A percentile compares a stretch with the other conserved stretches of the same genome.
Conservation (phyloP, 306 rosid genomes). For the Cicer judaicum region DNA sequence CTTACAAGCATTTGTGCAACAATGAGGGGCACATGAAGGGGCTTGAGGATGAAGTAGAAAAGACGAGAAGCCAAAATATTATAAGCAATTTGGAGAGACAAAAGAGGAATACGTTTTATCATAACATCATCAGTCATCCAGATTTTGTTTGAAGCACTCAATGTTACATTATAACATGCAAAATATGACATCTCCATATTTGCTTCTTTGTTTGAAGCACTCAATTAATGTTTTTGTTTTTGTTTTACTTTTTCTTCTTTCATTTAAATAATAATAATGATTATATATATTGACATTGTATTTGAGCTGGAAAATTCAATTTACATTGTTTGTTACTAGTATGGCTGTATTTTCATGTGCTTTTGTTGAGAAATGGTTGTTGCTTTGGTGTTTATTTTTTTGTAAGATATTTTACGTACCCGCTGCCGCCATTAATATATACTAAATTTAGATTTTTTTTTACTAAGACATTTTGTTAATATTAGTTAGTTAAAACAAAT, state of each 20-base stretch:
- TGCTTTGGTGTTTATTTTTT: background rate
- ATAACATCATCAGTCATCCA: constrained; percentile 33
- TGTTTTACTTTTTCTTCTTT: background rate
- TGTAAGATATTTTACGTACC: background rate
- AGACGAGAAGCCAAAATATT: constrained; percentile 7
- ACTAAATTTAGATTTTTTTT: background rate
- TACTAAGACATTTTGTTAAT: background rate
- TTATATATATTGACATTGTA: background rate
- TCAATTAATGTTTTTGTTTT: background rate
- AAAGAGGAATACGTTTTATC: constrained; percentile 7
- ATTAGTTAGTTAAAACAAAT: constrained; percentile 2
- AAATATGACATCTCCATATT: background rate
- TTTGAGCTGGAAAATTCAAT: constrained; percentile 5
- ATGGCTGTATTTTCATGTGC: background rate
- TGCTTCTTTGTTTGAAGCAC: background rate
- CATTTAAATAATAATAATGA: background rate
- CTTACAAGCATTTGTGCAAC: constrained; percentile 43
- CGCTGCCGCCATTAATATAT: background rate
- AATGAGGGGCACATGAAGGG: constrained; percentile 13
- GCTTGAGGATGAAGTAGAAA: background rate
- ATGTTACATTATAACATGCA: constrained; percentile 25
- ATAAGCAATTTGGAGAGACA: constrained; percentile 42
- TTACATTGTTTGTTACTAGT: background rate
- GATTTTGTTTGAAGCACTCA: background rate
- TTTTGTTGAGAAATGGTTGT: background rate